Conservation (phyloP, 1,284 basidiomycete genomes). For the Austroboletus rostrupii region DNA sequence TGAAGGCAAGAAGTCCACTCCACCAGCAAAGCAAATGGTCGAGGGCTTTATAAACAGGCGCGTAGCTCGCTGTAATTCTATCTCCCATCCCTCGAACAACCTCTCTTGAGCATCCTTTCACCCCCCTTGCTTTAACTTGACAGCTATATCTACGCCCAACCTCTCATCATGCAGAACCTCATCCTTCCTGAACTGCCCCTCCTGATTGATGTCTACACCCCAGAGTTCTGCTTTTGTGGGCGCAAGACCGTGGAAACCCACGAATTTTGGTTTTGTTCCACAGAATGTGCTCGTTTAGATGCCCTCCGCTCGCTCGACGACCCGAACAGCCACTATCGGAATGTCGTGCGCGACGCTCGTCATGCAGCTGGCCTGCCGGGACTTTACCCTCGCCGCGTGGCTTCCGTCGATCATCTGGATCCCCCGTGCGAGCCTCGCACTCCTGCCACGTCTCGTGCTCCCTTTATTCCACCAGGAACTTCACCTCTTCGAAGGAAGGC, state of each 20-base stretch:
- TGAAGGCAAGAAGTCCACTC: too few relatives aligned
- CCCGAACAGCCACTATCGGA: slow-evolving; percentile 24
- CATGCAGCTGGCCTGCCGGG: slow-evolving; percentile 1
- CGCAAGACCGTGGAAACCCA: slow-evolving; percentile 18
- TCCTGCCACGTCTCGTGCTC: background rate
- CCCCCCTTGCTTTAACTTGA: too few relatives aligned
- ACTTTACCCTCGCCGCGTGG: slow-evolving; percentile 6
- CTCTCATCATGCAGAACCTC: background rate
- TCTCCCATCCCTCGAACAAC: too few relatives aligned
- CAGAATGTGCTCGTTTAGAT: slow-evolving; percentile 25
- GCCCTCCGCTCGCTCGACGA: slow-evolving; percentile 25
- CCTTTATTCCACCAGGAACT: background rate
- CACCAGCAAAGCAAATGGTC: too few relatives aligned
- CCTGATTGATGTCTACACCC: slow-evolving; percentile 12
- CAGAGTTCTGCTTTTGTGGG: slow-evolving; percentile 27
- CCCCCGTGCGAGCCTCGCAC: background rate
- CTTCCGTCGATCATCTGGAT: slow-evolving; percentile 9
- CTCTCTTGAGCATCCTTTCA: too few relatives aligned
- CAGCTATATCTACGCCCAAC: too few relatives aligned
- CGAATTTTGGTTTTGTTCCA: slow-evolving; percentile 30
- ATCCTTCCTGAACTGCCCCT: slow-evolving; percentile 3
- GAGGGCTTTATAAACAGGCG: too few relatives aligned
- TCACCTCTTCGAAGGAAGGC: background rate
- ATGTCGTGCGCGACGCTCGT: slow-evolving; percentile 15
- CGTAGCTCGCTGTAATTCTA: too few relatives aligned